Conservation (phyloP, 1,284 basidiomycete genomes). For the Marasmius oreades region DNA sequence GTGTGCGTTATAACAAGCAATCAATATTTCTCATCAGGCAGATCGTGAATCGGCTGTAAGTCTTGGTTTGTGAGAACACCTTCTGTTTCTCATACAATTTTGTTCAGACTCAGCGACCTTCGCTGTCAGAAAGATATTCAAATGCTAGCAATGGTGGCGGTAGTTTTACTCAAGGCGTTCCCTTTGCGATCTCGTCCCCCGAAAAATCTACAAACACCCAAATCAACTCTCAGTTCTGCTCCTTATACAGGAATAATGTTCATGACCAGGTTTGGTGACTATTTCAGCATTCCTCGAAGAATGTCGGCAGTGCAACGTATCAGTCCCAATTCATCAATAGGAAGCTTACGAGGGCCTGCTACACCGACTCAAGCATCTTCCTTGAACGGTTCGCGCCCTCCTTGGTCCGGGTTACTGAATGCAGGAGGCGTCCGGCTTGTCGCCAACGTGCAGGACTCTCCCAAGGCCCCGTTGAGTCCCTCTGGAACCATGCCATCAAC, state of each 20-base stretch:
- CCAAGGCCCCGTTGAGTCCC: slow-evolving; percentile 41
- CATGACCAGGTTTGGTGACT: slow-evolving; percentile 33
- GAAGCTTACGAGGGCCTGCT: slow-evolving; percentile 33
- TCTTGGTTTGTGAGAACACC: slow-evolving; percentile 6
- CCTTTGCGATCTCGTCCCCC: slow-evolving; percentile 6
- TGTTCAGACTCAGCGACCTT: slow-evolving; percentile 59
- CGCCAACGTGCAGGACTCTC: slow-evolving; percentile 46
- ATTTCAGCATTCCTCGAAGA: slow-evolving; percentile 44
- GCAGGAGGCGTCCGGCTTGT: slow-evolving; percentile 61
- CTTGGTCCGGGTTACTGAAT: slow-evolving; percentile 75
- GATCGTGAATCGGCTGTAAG: slow-evolving; percentile 44
- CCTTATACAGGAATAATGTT: background rate
- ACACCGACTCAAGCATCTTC: slow-evolving; percentile 26
- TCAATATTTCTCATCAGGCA: slow-evolving; percentile 28
- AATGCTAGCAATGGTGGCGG: slow-evolving; percentile 76
- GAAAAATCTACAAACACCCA: background rate
- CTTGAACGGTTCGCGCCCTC: slow-evolving; percentile 52
- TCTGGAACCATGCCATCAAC: slow-evolving; percentile 22
- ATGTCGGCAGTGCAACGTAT: slow-evolving; percentile 23
- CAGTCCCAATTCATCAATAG: slow-evolving; percentile 32
- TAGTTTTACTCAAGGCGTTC: slow-evolving; percentile 55
- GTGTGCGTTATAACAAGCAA: slow-evolving; percentile 10
- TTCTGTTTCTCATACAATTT: background rate
- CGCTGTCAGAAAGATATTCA: slow-evolving; percentile 71
- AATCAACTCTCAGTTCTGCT: background rate